Percentiles rank a stretch among this genome's conserved stretches.
Evolutionary conservation across 345 rosid genomes (phyloP).

Genomic region (Combretum micranthum): DNA sequence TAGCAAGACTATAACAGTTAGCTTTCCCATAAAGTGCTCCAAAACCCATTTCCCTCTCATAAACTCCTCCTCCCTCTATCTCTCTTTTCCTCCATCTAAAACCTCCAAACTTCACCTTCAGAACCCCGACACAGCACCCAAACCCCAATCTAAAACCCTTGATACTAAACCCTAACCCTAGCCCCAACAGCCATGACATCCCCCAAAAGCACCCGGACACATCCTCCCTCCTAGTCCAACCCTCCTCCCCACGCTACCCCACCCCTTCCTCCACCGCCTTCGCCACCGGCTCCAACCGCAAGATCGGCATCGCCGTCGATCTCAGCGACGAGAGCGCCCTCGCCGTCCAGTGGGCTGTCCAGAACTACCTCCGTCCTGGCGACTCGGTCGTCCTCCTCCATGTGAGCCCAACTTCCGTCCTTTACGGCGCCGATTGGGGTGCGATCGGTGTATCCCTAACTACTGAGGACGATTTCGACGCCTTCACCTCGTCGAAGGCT

Average conservation of each 20-base stretch:
- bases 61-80: too few species aligned
- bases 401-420: conserved; percentile 65
- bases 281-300: conserved; percentile 48
- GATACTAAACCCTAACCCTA: too few species aligned
- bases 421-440: conserved; percentile 94
- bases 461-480: conserved; percentile 65
- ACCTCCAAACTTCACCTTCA: too few species aligned
- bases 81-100: too few species aligned
- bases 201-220: conserved; percentile 27
- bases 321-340: conserved; percentile 79
- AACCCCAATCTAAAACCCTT: too few species aligned
- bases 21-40: too few species aligned
- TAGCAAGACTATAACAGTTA: too few species aligned
- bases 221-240: conserved; percentile 43
- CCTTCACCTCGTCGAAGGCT: conserved; percentile 54
- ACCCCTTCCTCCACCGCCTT: conserved; percentile 20
- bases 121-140: too few species aligned
- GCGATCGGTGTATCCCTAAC: conserved; percentile 36
- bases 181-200: conserved; percentile 23
- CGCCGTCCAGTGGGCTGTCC: conserved; percentile 82
- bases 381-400: conserved; percentile 73
- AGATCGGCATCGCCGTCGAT: conserved; percentile 85
- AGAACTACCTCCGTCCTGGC: conserved; percentile 80
- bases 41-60: too few species aligned
- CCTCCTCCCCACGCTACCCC: conserved; percentile 63